Evolutionary conservation across 306 rosid genomes (phyloP).

Genomic region (Myrica gale): DNA sequence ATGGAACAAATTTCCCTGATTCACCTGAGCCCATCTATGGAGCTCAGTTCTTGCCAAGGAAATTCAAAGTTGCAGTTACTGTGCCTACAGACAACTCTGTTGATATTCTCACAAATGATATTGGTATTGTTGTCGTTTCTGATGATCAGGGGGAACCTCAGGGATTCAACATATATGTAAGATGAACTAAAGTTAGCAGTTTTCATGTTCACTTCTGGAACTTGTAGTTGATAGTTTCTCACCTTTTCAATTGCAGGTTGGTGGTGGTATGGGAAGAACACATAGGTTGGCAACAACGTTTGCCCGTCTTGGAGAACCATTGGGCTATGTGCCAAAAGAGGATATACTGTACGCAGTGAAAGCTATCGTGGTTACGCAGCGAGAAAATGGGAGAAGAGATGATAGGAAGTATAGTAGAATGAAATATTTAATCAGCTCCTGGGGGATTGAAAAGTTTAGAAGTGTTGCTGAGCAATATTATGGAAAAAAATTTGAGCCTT

Average conservation of each 20-base stretch:
- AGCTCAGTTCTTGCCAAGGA: slow-evolving; percentile 94
- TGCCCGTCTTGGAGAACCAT: slow-evolving; percentile 81
- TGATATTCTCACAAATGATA: slow-evolving; percentile 86
- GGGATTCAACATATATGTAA: slow-evolving; percentile 92
- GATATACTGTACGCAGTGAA: slow-evolving; percentile 91
- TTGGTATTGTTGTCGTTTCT: slow-evolving; percentile 79
- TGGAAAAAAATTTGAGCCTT: slow-evolving; percentile 87
- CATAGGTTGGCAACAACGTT: slow-evolving; percentile 85
- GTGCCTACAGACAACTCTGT: slow-evolving; percentile 97
- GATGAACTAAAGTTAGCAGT: slow-evolving; percentile 29
- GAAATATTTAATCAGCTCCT: slow-evolving; percentile 87
- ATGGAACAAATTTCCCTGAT: slow-evolving; percentile 84
- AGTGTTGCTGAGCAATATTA: slow-evolving; percentile 75
- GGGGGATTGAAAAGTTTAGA: slow-evolving; percentile 96
- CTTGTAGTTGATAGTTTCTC: slow-evolving; percentile 26
- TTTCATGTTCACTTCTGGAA: slow-evolving; percentile 15
- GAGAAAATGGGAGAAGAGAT: slow-evolving; percentile 96
- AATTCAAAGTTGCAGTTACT: slow-evolving; percentile 94
- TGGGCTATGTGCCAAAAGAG: slow-evolving; percentile 92
- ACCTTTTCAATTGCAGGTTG: slow-evolving; percentile 64
- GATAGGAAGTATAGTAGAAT: slow-evolving; percentile 94
- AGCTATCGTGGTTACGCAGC: slow-evolving; percentile 93
- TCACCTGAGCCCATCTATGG: slow-evolving; percentile 97
- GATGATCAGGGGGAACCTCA: slow-evolving; percentile 80
- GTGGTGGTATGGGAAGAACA: slow-evolving; percentile 99